These are phyloP conservation scores for Luffa aegyptiaca DNA, from an alignment of 306 rosid species.

Conservation along the genomic window DNA sequence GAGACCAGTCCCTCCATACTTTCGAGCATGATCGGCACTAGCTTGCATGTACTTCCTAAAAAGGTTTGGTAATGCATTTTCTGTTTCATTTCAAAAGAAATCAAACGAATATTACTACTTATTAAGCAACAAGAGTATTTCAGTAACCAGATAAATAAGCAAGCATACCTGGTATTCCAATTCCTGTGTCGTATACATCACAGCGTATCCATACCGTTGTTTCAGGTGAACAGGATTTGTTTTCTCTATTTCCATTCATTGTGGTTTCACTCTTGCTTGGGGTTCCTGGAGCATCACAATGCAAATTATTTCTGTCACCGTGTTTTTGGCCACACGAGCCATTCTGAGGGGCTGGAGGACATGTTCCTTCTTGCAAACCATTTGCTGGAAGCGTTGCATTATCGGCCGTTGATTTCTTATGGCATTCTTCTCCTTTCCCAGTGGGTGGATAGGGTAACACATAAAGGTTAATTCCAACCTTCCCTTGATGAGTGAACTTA, in stretches of 20 bases:
- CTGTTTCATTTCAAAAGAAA: slow-evolving; percentile 27
- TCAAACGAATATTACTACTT: neutral
- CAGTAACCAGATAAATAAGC: neutral
- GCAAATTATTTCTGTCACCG: slow-evolving; percentile 25
- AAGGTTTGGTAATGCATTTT: slow-evolving; percentile 69
- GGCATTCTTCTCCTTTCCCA: slow-evolving; percentile 34
- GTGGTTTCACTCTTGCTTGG: slow-evolving; percentile 38
- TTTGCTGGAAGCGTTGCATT: slow-evolving; percentile 24
- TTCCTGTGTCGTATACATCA: slow-evolving; percentile 92
- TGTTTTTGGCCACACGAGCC: slow-evolving; percentile 20
- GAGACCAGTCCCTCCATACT: slow-evolving; percentile 93
- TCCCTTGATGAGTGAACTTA: slow-evolving; percentile 94
- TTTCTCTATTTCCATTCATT: slow-evolving; percentile 37
- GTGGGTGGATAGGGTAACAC: slow-evolving; percentile 47
- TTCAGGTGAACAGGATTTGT: slow-evolving; percentile 36
- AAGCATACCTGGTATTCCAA: slow-evolving; percentile 86
- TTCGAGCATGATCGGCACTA: slow-evolving; percentile 93
- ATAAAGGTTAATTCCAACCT: slow-evolving; percentile 75
- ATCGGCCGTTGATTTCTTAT: slow-evolving; percentile 22
- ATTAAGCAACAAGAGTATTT: neutral
- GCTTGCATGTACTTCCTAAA: slow-evolving; percentile 97
- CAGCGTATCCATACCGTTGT: slow-evolving; percentile 83
- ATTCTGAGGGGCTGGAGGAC: slow-evolving; percentile 25
- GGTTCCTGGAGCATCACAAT: slow-evolving; percentile 36
- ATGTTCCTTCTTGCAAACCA: slow-evolving; percentile 42